Percentiles rank a stretch among this genome's conserved stretches.
Conservation (phyloP, 192 early-diverging fungal species). For the Pilaira anomala region DNA sequence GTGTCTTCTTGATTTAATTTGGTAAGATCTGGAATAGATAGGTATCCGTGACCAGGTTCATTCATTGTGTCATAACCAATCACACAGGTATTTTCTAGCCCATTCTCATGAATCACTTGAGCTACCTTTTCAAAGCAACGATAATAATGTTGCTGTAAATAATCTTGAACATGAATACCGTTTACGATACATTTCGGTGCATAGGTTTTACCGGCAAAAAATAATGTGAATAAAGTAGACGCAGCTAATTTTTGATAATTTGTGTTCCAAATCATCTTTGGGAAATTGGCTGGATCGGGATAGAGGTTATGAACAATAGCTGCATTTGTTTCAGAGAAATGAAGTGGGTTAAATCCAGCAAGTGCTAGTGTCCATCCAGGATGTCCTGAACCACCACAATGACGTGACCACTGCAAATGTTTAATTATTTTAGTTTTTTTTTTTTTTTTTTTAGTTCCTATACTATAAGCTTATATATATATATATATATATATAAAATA, state of each 20-base stretch:
- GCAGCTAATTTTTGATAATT: constrained; percentile 56
- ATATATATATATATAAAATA: background rate
- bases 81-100: constrained; percentile 44
- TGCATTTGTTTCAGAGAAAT: constrained; percentile 46
- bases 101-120: constrained; percentile 39
- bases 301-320: constrained; percentile 52
- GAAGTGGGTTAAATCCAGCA: constrained; percentile 46
- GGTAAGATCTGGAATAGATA: constrained; percentile 42
- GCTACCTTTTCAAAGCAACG: constrained; percentile 43
- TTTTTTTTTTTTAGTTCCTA: background rate
- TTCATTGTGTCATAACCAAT: constrained; percentile 57
- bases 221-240: constrained; percentile 54
- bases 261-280: constrained; percentile 61
- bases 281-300: constrained; percentile 42
- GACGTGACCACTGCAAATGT: constrained; percentile 50
- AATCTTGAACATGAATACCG: constrained; percentile 53
- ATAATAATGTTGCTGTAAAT: constrained; percentile 53
- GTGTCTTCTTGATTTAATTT: constrained; percentile 37
- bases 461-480: no score
- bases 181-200: constrained; percentile 49
- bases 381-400: constrained; percentile 55
- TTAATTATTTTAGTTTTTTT: background rate
- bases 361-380: constrained; percentile 53
- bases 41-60: constrained; percentile 52
- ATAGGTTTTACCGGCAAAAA: constrained; percentile 47